These are phyloP conservation scores for Colletotrichum eleusines DNA, from an alignment of 2,329 filamentous ascomycete species.

Conservation along the genomic window DNA sequence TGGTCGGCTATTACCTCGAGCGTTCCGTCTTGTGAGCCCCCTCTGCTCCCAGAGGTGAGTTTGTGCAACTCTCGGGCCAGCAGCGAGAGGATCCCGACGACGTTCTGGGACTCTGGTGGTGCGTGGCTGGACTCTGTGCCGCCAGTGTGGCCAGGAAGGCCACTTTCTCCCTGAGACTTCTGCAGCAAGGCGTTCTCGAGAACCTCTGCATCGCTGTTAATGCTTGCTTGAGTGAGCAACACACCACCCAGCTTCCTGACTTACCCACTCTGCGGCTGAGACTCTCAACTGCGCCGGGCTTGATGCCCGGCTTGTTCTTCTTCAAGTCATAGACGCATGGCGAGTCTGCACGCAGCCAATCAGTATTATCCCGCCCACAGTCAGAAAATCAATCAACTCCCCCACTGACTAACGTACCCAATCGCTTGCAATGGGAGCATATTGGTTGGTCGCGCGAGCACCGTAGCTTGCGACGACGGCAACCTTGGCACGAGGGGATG, in stretches of 20 bases:
- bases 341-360: constrained; percentile 39
- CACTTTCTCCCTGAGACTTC: constrained; percentile 18
- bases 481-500: constrained; percentile 50
- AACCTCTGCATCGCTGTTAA: constrained; percentile 23
- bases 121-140: constrained; percentile 2
- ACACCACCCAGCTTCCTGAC: background rate
- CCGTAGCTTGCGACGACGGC: constrained; percentile 50
- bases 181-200: constrained; percentile 39
- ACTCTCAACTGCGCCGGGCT: constrained; percentile 44
- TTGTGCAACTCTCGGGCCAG: constrained; percentile 44
- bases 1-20: constrained; percentile 21
- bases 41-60: constrained; percentile 29
- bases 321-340: constrained; percentile 45
- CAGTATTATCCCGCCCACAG: background rate
- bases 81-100: constrained; percentile 42
- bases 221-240: background rate
- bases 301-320: constrained; percentile 46
- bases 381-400: too few relatives aligned
- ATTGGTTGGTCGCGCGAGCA: constrained; percentile 52
- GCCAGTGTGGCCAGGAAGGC: background rate
- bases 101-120: constrained; percentile 29
- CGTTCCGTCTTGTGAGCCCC: constrained; percentile 2
- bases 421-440: constrained; percentile 49
- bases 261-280: constrained; percentile 44
- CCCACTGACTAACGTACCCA: constrained; percentile 43